These are phyloP conservation scores for Suhomyces bokatorum DNA, from an alignment of 1,139 yeast species.

Conservation along the genomic window DNA sequence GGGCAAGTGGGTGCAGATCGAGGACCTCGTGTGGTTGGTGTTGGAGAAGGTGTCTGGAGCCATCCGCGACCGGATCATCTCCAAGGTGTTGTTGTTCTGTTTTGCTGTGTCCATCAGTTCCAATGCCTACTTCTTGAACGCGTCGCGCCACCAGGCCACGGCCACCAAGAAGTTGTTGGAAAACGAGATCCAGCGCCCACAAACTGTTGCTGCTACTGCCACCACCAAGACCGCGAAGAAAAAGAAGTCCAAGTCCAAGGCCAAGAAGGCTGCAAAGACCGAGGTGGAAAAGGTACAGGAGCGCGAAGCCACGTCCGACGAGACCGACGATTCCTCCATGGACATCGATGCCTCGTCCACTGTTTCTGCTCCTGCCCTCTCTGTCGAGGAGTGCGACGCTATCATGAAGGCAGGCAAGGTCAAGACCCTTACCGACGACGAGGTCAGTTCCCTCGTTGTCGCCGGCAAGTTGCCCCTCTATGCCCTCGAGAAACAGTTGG, in stretches of 20 bases:
- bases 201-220: constrained; percentile 13
- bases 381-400: constrained; percentile 60
- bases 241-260: constrained; percentile 25
- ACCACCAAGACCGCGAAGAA: constrained; percentile 4
- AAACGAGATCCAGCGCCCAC: constrained; percentile 38
- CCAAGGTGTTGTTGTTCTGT: constrained; percentile 73
- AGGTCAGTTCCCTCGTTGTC: constrained; percentile 68
- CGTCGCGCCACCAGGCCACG: constrained; percentile 59
- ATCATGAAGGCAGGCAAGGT: constrained; percentile 73
- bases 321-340: constrained; percentile 19
- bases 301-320: background rate
- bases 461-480: constrained; percentile 85
- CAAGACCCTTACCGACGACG: constrained; percentile 65
- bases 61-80: constrained; percentile 79
- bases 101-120: constrained; percentile 76
- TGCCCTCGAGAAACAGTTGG: constrained; percentile 89
- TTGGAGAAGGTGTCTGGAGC: constrained; percentile 65
- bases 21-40: constrained; percentile 57
- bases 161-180: constrained; percentile 47
- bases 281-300: background rate
- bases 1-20: constrained; percentile 62
- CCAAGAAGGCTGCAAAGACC: constrained; percentile 7
- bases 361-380: constrained; percentile 28
- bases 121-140: constrained; percentile 81
- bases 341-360: constrained; percentile 29